A percentile compares a stretch with the other conserved stretches of the same genome.
Conservation (phyloP, 345 rosid species). For the Gossypium sturtianum region DNA sequence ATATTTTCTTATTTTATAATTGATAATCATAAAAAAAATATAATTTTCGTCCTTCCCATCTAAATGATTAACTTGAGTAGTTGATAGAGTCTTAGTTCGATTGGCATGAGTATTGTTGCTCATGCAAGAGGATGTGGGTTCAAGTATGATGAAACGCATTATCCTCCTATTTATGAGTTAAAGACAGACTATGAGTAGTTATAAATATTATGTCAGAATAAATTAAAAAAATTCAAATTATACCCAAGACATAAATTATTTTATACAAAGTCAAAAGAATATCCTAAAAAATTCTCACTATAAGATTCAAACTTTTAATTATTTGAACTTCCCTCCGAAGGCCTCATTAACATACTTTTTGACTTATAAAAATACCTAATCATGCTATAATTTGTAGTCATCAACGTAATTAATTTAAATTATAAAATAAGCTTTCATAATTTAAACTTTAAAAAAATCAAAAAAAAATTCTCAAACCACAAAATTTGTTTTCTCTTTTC, state of each 20-base stretch:
- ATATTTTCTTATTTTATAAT: too few relatives aligned
- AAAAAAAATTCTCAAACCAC: neutral
- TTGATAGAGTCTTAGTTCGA: too few relatives aligned
- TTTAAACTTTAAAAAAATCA: neutral
- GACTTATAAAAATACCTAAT: neutral
- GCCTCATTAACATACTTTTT: neutral
- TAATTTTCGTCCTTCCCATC: too few relatives aligned
- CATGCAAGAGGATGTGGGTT: fast-evolving
- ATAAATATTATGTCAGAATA: too few relatives aligned
- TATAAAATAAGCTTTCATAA: neutral
- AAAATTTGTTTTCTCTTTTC: neutral
- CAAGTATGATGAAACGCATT: too few relatives aligned
- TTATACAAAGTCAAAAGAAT: neutral
- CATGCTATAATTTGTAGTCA: neutral
- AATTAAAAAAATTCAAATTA: neutral
- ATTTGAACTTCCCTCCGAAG: neutral
- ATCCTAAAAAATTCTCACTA: neutral
- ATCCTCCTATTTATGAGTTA: too few relatives aligned
- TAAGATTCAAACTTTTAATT: neutral
- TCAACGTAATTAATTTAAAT: neutral
- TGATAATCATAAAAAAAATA: too few relatives aligned
- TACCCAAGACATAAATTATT: neutral
- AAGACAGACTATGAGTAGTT: fast-evolving
- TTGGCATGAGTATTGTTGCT: fast-evolving
- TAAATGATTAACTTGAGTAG: too few relatives aligned